phyloP scores from a whole-genome alignment of 371 early-diverging fungal genomes.

The Mortierella sp. region DNA sequence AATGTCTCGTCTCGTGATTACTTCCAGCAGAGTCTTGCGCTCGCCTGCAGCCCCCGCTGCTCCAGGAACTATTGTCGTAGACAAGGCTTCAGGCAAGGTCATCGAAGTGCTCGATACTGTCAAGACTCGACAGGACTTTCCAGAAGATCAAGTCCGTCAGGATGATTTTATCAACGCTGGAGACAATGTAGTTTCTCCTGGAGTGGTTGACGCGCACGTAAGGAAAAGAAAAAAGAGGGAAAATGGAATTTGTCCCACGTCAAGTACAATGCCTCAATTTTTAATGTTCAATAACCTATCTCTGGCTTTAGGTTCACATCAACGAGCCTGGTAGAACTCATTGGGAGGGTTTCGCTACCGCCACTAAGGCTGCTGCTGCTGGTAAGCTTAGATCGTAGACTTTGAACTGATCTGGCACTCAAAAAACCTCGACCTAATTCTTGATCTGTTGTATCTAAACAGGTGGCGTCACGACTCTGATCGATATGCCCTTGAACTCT shows the following conservation, averaged over 20 bases:
- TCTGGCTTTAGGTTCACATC: slow-evolving; percentile 69
- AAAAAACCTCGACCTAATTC: background rate
- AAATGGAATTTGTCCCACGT: background rate
- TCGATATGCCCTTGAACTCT: slow-evolving; percentile 91
- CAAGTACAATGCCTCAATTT: background rate
- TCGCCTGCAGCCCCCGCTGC: slow-evolving; percentile 58
- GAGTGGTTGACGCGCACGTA: slow-evolving; percentile 83
- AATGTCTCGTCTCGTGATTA: slow-evolving; percentile 46
- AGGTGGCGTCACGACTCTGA: slow-evolving; percentile 83
- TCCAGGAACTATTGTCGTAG: slow-evolving; percentile 64
- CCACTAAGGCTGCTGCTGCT: slow-evolving; percentile 85
- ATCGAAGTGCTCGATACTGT: slow-evolving; percentile 58
- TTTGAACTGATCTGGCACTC: background rate
- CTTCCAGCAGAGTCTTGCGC: slow-evolving; percentile 58
- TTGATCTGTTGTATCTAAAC: background rate
- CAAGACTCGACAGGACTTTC: slow-evolving; percentile 35
- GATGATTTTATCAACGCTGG: slow-evolving; percentile 63
- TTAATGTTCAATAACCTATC: background rate
- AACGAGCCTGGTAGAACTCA: slow-evolving; percentile 88
- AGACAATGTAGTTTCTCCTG: slow-evolving; percentile 77
- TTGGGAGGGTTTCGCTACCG: slow-evolving; percentile 89
- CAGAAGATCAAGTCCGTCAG: slow-evolving; percentile 5
- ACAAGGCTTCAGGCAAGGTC: slow-evolving; percentile 65
- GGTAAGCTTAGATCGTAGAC: slow-evolving; percentile 38
- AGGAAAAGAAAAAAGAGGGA: no score